Conservation (phyloP, 805 yeast species). For the Barnettozyma sucrosica region DNA sequence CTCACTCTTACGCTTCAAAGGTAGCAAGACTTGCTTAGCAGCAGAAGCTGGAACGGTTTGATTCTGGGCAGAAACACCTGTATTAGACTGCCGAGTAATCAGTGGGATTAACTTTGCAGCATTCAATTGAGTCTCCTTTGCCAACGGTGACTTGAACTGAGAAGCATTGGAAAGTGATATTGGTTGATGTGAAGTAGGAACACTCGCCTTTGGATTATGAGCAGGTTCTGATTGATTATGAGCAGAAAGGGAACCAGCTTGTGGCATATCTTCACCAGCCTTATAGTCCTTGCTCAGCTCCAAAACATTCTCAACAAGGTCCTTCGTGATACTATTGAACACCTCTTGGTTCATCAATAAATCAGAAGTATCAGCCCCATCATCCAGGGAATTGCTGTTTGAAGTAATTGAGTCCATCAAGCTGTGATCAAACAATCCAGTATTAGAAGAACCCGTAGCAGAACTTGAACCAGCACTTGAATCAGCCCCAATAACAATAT, state of each 20-base stretch:
- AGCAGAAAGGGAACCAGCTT: background rate
- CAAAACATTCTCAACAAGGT: slow-evolving; percentile 7
- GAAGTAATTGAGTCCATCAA: slow-evolving; percentile 1
- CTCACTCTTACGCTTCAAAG: slow-evolving; percentile 21
- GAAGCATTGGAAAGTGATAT: background rate
- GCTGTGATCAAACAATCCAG: slow-evolving; percentile 1
- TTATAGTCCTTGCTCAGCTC: slow-evolving; percentile 6
- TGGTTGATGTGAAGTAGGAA: background rate
- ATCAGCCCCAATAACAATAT: background rate
- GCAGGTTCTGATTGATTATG: background rate
- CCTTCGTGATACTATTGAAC: slow-evolving; percentile 7
- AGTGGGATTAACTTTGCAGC: background rate
- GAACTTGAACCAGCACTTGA: background rate
- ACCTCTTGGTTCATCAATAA: slow-evolving; percentile 4
- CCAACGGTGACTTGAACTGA: background rate
- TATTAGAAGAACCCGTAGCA: background rate
- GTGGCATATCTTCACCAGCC: background rate
- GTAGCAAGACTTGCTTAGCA: slow-evolving; percentile 1
- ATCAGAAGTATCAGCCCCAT: background rate
- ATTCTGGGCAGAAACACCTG: background rate
- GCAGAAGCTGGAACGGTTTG: background rate
- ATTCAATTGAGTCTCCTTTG: background rate
- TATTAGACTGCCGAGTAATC: background rate
- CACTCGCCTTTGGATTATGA: background rate
- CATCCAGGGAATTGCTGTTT: background rate